Conservation (phyloP, 768 basidiomycete species). For the Psilocybe cubensis region DNA sequence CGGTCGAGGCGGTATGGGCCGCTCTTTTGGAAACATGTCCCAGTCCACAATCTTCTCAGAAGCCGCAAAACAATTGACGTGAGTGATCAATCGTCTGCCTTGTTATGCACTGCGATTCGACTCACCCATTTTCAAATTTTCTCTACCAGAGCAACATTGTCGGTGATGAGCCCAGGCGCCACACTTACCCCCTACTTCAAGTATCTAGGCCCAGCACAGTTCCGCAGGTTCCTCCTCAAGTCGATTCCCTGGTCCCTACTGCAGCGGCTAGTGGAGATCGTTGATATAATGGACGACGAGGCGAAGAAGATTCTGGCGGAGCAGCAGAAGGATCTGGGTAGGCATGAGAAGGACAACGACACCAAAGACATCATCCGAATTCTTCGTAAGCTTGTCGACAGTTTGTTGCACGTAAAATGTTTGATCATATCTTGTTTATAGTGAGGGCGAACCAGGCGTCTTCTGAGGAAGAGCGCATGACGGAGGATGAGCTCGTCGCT, state of each 20-base stretch:
- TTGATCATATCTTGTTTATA: background rate
- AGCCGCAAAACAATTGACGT: conserved; percentile 4
- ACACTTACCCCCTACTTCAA: conserved; percentile 2
- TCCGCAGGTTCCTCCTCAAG: conserved; percentile 3
- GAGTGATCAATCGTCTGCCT: no score
- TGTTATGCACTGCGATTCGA: background rate
- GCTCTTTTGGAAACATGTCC: conserved; percentile 4
- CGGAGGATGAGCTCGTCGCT: background rate
- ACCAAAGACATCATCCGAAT: background rate
- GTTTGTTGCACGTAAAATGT: background rate
- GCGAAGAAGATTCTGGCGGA: background rate
- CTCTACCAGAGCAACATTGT: background rate
- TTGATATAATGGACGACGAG: conserved; percentile 6
- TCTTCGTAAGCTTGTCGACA: background rate
- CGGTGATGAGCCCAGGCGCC: conserved; percentile 4
- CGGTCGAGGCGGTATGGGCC: conserved; percentile 4
- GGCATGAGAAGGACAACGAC: background rate
- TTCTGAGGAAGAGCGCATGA: background rate
- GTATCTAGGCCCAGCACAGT: background rate
- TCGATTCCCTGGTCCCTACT: conserved; percentile 2
- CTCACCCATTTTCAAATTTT: background rate
- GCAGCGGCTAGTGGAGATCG: conserved; percentile 4
- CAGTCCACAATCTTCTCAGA: conserved; percentile 2
- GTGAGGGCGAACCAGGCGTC: conserved; percentile 6
- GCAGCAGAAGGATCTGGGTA: conserved; percentile 1